Base-by-base conservation (phyloP, 2,329 filamentous ascomycete species). In the Fusarium phyllophilum region DNA sequence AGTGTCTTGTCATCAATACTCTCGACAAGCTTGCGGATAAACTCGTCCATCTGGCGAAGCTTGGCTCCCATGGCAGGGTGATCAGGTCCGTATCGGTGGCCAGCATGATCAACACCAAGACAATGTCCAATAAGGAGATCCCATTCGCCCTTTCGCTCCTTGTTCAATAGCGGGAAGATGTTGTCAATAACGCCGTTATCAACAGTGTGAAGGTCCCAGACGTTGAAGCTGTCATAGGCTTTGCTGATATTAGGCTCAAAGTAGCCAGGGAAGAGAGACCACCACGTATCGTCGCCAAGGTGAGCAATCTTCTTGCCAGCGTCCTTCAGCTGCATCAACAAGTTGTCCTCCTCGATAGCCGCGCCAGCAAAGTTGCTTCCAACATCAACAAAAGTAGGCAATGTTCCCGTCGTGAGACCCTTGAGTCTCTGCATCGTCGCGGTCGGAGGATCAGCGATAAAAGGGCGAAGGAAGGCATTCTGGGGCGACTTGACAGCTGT, bases 281-380 rank as follows among this genome's bases (percentile, higher is more conserved):
- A 93, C 96, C 96, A 99, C 9, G 96, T 99, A 83, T 99, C 96
- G 81, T 99, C 96, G n/a, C 96, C 96, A 42, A 99, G 85, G 79
- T 99, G 97, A 11, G 95, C 96, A 75, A 99, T 90, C 73, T 89
- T 93, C 86, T 94, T 84, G 82, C 89, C 79, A 83, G 90, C 83
- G 84, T 92, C 80, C 82, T 86, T 81, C 85, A 93, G 81, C 82
- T 97, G 82, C 87, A 91, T 84, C 84, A 93, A 79, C 84, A 92
- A 75, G 85, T 97, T 86, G 81, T 99, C 96, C 85, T 99, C 96
- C 65, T 98, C 95, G 76, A 99, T 98, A 11, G 94, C 94, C 7
- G 93, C 97, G 6, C 96, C 96, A 0, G 94, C 95, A 82, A 99
- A 99, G 83, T 96, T 99, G 72, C 94, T 97, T 1, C 96, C 96